phyloP scores from a whole-genome alignment of 192 early-diverging fungal genomes.

The Thamnidium elegans region DNA sequence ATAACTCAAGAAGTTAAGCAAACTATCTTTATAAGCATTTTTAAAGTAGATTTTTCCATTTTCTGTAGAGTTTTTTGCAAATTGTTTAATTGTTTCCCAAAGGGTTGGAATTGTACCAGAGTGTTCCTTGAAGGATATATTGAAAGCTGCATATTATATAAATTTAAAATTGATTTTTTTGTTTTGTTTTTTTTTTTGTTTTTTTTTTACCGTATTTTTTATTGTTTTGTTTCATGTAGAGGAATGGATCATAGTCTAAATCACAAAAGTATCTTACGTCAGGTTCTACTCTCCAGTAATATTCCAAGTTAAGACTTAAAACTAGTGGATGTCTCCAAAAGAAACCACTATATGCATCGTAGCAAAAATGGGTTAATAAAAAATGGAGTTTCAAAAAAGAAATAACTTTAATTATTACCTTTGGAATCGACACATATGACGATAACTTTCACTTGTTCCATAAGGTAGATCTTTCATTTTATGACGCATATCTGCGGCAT shows the following conservation, averaged over 20 bases:
- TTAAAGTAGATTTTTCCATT: conserved; percentile 38
- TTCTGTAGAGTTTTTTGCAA: conserved; percentile 31
- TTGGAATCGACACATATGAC: conserved; percentile 81
- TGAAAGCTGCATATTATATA: conserved; percentile 48
- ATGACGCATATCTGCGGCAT: conserved; percentile 52
- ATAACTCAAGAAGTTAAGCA: conserved; percentile 50
- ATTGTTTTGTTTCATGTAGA: conserved; percentile 45
- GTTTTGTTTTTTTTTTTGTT: not conserved
- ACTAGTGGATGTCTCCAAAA: conserved; percentile 52
- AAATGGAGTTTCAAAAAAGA: conserved; percentile 36
- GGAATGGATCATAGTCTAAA: conserved; percentile 56
- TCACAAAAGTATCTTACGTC: conserved; percentile 56
- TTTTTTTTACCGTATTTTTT: conserved; percentile 36
- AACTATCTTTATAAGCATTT: conserved; percentile 28
- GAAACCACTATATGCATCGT: conserved; percentile 28
- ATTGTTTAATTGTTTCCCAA: conserved; percentile 58
- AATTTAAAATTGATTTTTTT: not conserved
- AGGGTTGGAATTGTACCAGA: conserved; percentile 66
- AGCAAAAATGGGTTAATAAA: not conserved
- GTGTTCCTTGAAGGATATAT: conserved; percentile 70
- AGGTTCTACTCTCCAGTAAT: conserved; percentile 60
- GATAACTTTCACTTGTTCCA: conserved; percentile 69
- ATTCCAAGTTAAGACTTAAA: conserved; percentile 51
- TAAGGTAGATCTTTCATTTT: conserved; percentile 56
- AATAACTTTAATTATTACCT: too few species aligned